These are phyloP conservation scores for Colletotrichum orchidophilum DNA, from an alignment of 2,329 filamentous ascomycete genomes.

Conservation along the genomic window DNA sequence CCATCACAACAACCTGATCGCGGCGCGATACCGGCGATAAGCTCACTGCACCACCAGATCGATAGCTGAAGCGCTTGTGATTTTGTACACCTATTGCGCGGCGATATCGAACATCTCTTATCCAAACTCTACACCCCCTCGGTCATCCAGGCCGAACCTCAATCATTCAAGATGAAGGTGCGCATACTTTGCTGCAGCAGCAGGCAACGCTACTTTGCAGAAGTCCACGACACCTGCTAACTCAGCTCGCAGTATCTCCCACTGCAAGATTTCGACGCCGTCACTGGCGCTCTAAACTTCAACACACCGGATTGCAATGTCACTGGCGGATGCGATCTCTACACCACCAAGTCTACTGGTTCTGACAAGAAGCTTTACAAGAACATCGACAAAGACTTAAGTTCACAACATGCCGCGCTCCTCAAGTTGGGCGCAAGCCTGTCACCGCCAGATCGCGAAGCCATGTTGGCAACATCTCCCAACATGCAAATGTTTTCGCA, in stretches of 20 bases:
- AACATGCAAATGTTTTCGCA: conserved; percentile 71
- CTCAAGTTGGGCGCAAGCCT: conserved; percentile 87
- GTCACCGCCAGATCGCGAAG: conserved; percentile 81
- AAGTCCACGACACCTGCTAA: conserved; percentile 25
- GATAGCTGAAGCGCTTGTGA: not conserved
- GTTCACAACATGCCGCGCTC: conserved; percentile 89
- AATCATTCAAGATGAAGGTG: conserved; percentile 35
- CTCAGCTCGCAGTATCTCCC: conserved; percentile 78
- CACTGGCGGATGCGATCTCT: conserved; percentile 92
- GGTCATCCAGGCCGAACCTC: conserved; percentile 15
- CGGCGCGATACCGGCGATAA: conserved; percentile 31
- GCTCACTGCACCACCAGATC: conserved; percentile 6
- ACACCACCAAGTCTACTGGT: conserved; percentile 95
- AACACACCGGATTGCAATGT: conserved; percentile 93
- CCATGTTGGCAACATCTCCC: conserved; percentile 74
- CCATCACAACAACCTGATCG: conserved; percentile 25
- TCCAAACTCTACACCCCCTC: conserved; percentile 10
- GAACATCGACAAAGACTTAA: conserved; percentile 90
- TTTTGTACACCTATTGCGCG: not conserved
- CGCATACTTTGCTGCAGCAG: conserved; percentile 22
- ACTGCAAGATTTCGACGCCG: conserved; percentile 87
- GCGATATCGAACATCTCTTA: conserved; percentile 11
- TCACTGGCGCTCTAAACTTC: conserved; percentile 94
- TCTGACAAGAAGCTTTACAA: conserved; percentile 98
- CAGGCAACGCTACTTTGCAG: conserved; percentile 19